Conservation (phyloP, 495 filamentous ascomycete species). For the Xylaria telfairii region DNA sequence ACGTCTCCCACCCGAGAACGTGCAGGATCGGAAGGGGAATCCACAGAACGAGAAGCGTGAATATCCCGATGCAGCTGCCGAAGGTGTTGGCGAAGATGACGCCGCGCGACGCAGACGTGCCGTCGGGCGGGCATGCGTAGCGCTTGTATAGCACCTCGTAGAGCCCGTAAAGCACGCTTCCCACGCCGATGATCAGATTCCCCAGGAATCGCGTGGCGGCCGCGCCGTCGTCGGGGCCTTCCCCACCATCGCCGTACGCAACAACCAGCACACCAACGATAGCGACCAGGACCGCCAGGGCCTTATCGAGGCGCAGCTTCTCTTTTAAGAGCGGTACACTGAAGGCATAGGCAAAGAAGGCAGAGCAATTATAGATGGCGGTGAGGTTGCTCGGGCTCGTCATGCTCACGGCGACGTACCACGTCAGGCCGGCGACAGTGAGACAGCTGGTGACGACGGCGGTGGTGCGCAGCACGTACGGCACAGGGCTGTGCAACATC, state of each 20-base stretch:
- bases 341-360: conserved; percentile 98
- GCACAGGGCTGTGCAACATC: conserved; percentile 54
- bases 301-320: conserved; percentile 78
- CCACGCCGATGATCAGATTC: conserved; percentile 91
- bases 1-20: conserved; percentile 74
- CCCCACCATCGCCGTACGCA: conserved; percentile 75
- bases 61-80: conserved; percentile 80
- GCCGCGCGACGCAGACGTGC: conserved; percentile 75
- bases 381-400: conserved; percentile 92
- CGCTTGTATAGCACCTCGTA: conserved; percentile 98
- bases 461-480: conserved; percentile 79
- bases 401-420: conserved; percentile 93
- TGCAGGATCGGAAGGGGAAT: conserved; percentile 88
- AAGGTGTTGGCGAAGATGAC: conserved; percentile 94
- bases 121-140: conserved; percentile 89
- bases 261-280: conserved; percentile 89
- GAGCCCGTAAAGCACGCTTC: conserved; percentile 91
- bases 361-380: conserved; percentile 98
- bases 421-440: conserved; percentile 89
- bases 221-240: conserved; percentile 50
- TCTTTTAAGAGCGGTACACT: conserved; percentile 88
- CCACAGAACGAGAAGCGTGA: conserved; percentile 89
- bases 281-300: conserved; percentile 80
- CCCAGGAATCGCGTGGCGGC: conserved; percentile 69
- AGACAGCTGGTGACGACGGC: conserved; percentile 83